These are phyloP conservation scores for Amanita rubescens DNA, from an alignment of 768 basidiomycete species.

Conservation along the genomic window DNA sequence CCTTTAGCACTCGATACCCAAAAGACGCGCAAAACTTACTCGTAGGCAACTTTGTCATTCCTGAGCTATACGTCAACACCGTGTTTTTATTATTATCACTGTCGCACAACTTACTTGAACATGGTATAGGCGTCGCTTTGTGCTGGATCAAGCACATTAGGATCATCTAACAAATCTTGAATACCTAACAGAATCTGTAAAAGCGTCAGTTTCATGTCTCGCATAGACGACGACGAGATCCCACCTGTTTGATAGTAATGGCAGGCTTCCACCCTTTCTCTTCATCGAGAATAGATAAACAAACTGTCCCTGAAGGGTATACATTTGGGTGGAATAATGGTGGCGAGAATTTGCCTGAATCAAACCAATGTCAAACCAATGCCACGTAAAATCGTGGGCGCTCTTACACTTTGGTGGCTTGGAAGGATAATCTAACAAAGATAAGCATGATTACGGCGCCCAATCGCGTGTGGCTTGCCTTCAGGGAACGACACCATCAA, in stretches of 20 bases:
- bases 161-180: conserved; percentile 91
- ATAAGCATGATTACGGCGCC: neutral
- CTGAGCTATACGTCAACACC: conserved; percentile 32
- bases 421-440: conserved; percentile 75
- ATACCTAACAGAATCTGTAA: conserved; percentile 88
- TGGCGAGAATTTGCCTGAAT: conserved; percentile 89
- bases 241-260: conserved; percentile 96
- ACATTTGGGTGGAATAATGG: conserved; percentile 98
- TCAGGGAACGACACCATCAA: conserved; percentile 94
- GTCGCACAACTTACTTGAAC: conserved; percentile 72
- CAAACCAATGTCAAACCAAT: neutral
- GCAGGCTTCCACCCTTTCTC: conserved; percentile 99
- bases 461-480: conserved; percentile 41
- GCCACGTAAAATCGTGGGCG: neutral
- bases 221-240: conserved; percentile 8
- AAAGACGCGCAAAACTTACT: conserved; percentile 42
- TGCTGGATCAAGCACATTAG: conserved; percentile 95
- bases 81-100: neutral
- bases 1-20: conserved; percentile 3
- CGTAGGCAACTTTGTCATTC: conserved; percentile 91
- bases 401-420: conserved; percentile 85
- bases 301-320: conserved; percentile 97
- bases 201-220: neutral
- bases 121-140: conserved; percentile 98
- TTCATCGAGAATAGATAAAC: conserved; percentile 95